Base-by-base conservation (phyloP, 148 eudicot species). In the Vaccinium myrtillus region DNA sequence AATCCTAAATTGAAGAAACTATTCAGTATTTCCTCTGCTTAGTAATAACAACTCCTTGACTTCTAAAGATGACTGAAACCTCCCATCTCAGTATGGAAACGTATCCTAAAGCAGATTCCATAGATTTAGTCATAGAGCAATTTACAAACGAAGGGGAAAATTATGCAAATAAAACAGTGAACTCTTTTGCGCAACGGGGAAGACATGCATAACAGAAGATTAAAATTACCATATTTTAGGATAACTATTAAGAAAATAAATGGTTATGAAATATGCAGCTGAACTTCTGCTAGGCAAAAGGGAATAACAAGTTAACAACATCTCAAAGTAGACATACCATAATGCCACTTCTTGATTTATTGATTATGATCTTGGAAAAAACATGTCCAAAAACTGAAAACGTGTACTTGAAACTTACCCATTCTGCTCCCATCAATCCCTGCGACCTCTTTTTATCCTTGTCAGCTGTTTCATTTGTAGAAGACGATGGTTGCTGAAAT, bases 401-500 rank as follows among this genome's bases (percentile, higher is more conserved):
- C 75, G 30, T 84, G 50, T 69, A 67, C 39, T 18, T 10, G 46
- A 12, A 58, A 88, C 91, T 90, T 76, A 94, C 95, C 92, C 80
- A 82, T 86, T 84, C 95, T 79, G 93, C 86, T 82, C 80, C 92
- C 77, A 88, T 63, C 67, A 83, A 80, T 78, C 89, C 94, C 61
- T 83, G 91, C 53, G 93, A 87, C 79, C 96, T 92, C 89, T 94
- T 94, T 78, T 90, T 88, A 86, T 83, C 91, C 49, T 82, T 82
- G 78, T 73, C 85, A 59, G 91, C 83, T 3, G 87, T 86, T 87
- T 90, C 93, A 77, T 81, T 90, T 86, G 73, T 84, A 21, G 86
- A 81, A 87, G 90, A 83, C 81, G 87, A 55, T 81, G 98, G 98
- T 86, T 90, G 94, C 98, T 93, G 94, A 81, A 89, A 89, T 67